Percentiles rank a stretch among this genome's conserved stretches.
These are phyloP conservation scores for Alternaria postmessia DNA, from an alignment of 2,329 filamentous ascomycete species.

Conservation along the genomic window DNA sequence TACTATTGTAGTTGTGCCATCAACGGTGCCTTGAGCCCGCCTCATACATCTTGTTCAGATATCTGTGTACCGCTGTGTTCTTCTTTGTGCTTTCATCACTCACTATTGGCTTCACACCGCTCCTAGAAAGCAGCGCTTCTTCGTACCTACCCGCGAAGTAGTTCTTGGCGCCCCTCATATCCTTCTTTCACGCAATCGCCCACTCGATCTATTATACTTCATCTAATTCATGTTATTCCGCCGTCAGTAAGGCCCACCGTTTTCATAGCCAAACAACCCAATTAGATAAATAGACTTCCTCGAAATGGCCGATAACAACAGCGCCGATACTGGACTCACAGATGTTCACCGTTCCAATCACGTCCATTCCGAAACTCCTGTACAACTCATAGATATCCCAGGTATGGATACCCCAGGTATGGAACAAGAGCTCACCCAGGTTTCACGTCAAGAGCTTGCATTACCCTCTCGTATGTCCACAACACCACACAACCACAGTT, in stretches of 20 bases:
- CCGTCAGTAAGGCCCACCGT: conserved; percentile 4
- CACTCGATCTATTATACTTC: background rate
- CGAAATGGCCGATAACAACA: conserved; percentile 20
- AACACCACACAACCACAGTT: background rate
- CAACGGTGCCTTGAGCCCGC: background rate
- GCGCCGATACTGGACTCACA: background rate
- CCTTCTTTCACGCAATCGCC: background rate
- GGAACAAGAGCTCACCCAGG: too few species aligned
- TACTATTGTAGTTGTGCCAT: background rate
- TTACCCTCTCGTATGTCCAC: background rate
- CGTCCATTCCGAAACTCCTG: background rate
- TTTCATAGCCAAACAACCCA: conserved; percentile 7
- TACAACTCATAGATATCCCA: background rate
- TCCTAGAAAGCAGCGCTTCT: background rate
- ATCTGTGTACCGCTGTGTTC: background rate
- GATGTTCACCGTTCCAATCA: background rate
- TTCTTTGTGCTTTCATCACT: background rate
- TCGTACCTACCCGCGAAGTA: background rate
- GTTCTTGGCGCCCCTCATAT: conserved; percentile 8
- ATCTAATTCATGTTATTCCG: background rate
- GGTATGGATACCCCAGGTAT: background rate
- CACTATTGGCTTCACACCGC: background rate
- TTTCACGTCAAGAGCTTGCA: background rate
- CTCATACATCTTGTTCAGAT: background rate
- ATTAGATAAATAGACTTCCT: conserved; percentile 10